Evolutionary conservation across 1,284 basidiomycete species (phyloP).

Genomic region (Entoloma clypeatum): DNA sequence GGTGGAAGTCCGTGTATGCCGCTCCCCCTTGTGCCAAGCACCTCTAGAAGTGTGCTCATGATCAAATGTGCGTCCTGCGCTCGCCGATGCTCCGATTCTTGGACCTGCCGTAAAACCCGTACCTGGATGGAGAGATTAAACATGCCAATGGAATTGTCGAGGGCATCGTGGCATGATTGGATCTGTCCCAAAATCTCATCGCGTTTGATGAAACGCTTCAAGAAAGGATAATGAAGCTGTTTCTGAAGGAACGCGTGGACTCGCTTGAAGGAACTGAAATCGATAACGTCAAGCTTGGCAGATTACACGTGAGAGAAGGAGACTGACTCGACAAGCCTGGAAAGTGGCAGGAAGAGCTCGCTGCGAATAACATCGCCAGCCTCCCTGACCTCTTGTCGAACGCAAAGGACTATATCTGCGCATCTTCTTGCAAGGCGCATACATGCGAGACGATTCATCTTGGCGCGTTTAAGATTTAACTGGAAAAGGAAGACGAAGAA

Average conservation of each 20-base stretch:
- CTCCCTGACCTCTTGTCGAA: constrained; percentile 39
- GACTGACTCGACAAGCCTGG: constrained; percentile 48
- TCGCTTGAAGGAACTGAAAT: constrained; percentile 36
- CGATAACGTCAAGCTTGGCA: constrained; percentile 3
- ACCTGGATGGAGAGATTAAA: constrained; percentile 58
- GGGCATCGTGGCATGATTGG: constrained; percentile 42
- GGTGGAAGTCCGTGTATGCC: constrained; percentile 2
- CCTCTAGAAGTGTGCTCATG: constrained; percentile 16
- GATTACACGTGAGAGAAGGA: background rate
- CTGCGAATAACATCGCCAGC: constrained; percentile 34
- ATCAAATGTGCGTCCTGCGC: constrained; percentile 28
- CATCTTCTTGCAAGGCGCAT: constrained; percentile 45
- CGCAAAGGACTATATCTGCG: constrained; percentile 41
- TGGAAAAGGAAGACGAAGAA: background rate
- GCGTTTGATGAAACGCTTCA: constrained; percentile 75
- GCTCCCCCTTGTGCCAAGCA: background rate
- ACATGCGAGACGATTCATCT: constrained; percentile 55
- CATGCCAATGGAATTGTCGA: constrained; percentile 52
- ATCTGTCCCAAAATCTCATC: constrained; percentile 65
- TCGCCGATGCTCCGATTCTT: constrained; percentile 34
- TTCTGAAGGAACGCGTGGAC: constrained; percentile 54
- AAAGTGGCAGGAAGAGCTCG: constrained; percentile 33
- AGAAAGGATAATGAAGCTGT: constrained; percentile 63
- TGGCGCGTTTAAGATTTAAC: background rate
- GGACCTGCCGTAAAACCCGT: constrained; percentile 54